phyloP scores from a whole-genome alignment of 257 asterid genomes.

The Cinchona pubescens region DNA sequence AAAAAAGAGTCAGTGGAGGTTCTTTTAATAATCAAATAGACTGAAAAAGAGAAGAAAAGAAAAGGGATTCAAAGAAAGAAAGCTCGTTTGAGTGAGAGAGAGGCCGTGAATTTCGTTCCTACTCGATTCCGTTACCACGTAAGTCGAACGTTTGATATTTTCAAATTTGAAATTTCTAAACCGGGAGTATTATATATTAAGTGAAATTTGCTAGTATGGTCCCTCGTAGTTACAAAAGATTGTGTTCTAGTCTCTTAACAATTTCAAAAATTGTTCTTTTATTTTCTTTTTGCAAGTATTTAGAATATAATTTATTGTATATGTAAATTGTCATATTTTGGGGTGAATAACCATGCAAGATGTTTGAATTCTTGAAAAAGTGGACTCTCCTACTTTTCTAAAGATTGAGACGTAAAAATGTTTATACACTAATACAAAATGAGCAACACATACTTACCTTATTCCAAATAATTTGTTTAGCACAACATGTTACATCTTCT shows the following conservation, averaged over 20 bases:
- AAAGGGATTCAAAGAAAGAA: slow-evolving; percentile 31
- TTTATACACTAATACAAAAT: too few relatives aligned
- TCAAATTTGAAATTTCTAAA: slow-evolving; percentile 54
- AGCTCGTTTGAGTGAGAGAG: slow-evolving; percentile 28
- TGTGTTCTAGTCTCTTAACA: not conserved
- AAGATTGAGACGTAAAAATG: too few relatives aligned
- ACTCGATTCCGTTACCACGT: slow-evolving; percentile 37
- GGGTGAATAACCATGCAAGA: too few relatives aligned
- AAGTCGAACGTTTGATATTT: slow-evolving; percentile 31
- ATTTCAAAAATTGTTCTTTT: too few relatives aligned
- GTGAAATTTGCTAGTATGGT: not conserved
- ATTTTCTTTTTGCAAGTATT: too few relatives aligned
- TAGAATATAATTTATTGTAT: too few relatives aligned
- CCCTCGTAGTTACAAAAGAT: not conserved
- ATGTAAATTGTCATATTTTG: too few relatives aligned
- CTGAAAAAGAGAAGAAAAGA: slow-evolving; percentile 20
- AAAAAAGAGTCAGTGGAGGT: slow-evolving; percentile 22
- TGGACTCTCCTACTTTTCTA: too few relatives aligned
- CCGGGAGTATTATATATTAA: slow-evolving; percentile 13
- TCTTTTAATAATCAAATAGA: slow-evolving; percentile 26
- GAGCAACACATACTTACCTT: too few relatives aligned
- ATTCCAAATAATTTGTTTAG: too few relatives aligned
- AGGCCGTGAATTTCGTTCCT: slow-evolving; percentile 54
- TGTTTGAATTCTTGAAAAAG: too few relatives aligned
- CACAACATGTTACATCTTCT: too few relatives aligned